phyloP scores from a whole-genome alignment of 2,329 filamentous ascomycete species.

The Penicillium nordicum region DNA sequence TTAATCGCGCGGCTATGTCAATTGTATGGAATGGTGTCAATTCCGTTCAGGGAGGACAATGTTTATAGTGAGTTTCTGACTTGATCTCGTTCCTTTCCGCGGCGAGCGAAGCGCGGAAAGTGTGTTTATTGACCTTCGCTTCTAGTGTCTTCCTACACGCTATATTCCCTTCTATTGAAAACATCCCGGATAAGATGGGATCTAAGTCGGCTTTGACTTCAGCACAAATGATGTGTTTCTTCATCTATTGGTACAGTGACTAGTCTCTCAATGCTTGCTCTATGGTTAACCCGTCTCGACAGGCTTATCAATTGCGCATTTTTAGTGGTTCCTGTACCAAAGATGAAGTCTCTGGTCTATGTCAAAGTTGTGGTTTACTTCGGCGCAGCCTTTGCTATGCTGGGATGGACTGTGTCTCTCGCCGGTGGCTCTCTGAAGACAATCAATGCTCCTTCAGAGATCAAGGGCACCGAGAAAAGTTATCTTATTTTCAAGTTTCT shows the following conservation, averaged over 20 bases:
- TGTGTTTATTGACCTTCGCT: neutral
- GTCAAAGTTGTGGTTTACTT: constrained; percentile 40
- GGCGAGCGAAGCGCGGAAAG: neutral
- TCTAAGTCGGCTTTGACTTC: constrained; percentile 41
- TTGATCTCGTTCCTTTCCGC: neutral
- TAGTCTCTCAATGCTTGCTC: neutral
- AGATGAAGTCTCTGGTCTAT: constrained; percentile 37
- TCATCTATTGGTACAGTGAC: constrained; percentile 36
- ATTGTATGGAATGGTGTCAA: constrained; percentile 49
- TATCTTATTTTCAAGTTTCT: constrained; percentile 42
- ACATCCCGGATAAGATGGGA: constrained; percentile 42
- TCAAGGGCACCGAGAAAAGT: constrained; percentile 32
- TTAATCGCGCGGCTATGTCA: constrained; percentile 43
- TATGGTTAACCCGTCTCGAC: neutral
- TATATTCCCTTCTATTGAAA: constrained; percentile 42
- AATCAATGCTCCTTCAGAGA: constrained; percentile 28
- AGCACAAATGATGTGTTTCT: constrained; percentile 44
- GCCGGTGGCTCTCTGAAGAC: constrained; percentile 30
- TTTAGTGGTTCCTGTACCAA: constrained; percentile 39
- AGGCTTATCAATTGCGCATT: constrained; percentile 40
- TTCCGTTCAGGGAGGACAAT: constrained; percentile 37
- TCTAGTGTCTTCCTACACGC: constrained; percentile 41
- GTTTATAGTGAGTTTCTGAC: constrained; percentile 28
- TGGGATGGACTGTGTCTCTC: constrained; percentile 36
- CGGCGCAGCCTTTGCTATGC: constrained; percentile 40